phyloP scores from a whole-genome alignment of 495 filamentous ascomycete genomes.

The Hypoxylon trugodes region DNA sequence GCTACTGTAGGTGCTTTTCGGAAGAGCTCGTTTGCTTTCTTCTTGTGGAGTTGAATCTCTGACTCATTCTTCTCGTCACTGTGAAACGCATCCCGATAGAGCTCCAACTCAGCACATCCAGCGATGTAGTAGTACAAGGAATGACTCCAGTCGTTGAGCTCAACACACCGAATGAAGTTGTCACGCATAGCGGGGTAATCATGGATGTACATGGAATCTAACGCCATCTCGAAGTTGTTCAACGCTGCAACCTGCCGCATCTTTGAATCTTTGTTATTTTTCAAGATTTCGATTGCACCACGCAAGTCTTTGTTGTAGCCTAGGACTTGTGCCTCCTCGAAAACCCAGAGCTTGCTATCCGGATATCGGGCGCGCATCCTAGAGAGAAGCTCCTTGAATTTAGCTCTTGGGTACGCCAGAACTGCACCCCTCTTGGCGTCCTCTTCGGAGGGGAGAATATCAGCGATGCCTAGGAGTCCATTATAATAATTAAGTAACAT shows the following conservation, averaged over 20 bases:
- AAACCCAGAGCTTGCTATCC: slow-evolving; percentile 82
- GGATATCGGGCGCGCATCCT: slow-evolving; percentile 82
- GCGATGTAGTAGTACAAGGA: slow-evolving; percentile 91
- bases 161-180: slow-evolving; percentile 79
- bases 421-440: slow-evolving; percentile 59
- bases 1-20: slow-evolving; percentile 75
- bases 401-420: slow-evolving; percentile 75
- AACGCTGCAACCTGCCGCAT: slow-evolving; percentile 87
- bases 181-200: slow-evolving; percentile 74
- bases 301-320: slow-evolving; percentile 72
- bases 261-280: slow-evolving; percentile 65
- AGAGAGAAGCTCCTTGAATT: slow-evolving; percentile 71
- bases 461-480: slow-evolving; percentile 81
- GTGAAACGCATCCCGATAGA: slow-evolving; percentile 71
- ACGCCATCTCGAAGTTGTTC: slow-evolving; percentile 81
- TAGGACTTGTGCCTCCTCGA: slow-evolving; percentile 87
- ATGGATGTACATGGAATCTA: slow-evolving; percentile 82
- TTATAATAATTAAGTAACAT: slow-evolving; percentile 88
- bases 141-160: slow-evolving; percentile 91
- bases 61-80: slow-evolving; percentile 63
- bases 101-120: slow-evolving; percentile 76
- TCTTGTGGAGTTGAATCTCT: slow-evolving; percentile 55
- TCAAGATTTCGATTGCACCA: slow-evolving; percentile 71
- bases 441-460: slow-evolving; percentile 76
- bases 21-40: slow-evolving; percentile 73